Evolutionary conservation across 108 stramenopile genomes (phyloP).

Genomic region (Chaetoceros tenuissimus): DNA sequence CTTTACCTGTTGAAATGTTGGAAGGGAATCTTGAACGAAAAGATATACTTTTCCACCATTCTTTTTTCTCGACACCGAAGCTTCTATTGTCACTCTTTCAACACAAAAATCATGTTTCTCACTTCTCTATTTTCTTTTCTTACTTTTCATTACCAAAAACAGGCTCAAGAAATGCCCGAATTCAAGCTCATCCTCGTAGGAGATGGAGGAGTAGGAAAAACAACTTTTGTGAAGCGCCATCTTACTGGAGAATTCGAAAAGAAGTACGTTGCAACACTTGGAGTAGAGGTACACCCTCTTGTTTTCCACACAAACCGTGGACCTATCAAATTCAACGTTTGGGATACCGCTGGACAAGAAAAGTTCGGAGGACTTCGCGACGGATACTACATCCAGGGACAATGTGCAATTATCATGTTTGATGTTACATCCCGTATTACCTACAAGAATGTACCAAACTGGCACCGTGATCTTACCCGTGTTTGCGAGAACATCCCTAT

Average conservation of each 20-base stretch:
- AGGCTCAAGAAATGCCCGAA: conserved; percentile 75
- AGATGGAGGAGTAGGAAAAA: conserved; percentile 99
- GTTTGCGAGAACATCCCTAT: conserved; percentile 99
- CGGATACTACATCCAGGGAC: conserved; percentile 97
- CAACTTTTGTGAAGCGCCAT: conserved; percentile 99
- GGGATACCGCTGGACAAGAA: conserved; percentile 99
- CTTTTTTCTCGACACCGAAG: too few species aligned
- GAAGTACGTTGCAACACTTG: conserved; percentile 96
- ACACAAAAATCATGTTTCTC: too few species aligned
- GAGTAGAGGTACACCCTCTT: conserved; percentile 95
- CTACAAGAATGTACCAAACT: conserved; percentile 99
- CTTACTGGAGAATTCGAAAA: conserved; percentile 99
- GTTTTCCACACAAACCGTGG: conserved; percentile 98
- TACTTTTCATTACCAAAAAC: too few species aligned
- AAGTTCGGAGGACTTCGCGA: conserved; percentile 98
- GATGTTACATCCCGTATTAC: conserved; percentile 97
- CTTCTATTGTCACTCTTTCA: too few species aligned
- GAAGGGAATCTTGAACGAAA: too few species aligned
- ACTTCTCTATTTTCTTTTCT: too few species aligned
- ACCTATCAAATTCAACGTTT: conserved; percentile 98
- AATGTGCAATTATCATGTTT: conserved; percentile 99
- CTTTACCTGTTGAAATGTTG: too few species aligned
- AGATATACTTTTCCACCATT: too few species aligned
- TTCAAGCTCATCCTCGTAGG: conserved; percentile 99
- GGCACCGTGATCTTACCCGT: conserved; percentile 98